These are phyloP conservation scores for Schizosaccharomyces lindneri DNA, from an alignment of 805 yeast species.

Conservation along the genomic window DNA sequence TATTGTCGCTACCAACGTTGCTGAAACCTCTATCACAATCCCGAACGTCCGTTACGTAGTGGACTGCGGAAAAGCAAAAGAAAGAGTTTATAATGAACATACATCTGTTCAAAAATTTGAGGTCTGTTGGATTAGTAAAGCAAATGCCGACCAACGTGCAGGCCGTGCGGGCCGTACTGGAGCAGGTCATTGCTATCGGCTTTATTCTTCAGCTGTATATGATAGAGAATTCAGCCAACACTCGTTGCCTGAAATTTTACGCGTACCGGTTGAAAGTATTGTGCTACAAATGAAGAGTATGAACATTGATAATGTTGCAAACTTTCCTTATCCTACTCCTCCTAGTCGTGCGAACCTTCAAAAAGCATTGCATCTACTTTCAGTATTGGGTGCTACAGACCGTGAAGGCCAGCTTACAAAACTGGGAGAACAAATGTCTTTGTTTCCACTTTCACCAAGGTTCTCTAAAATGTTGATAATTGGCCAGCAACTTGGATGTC, in stretches of 20 bases:
- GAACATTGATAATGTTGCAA: constrained; percentile 76
- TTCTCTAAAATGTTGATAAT: constrained; percentile 72
- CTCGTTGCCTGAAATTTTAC: constrained; percentile 63
- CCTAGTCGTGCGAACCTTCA: constrained; percentile 39
- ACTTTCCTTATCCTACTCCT: constrained; percentile 92
- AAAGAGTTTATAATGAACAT: constrained; percentile 52
- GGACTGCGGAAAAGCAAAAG: constrained; percentile 86
- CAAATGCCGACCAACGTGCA: constrained; percentile 82
- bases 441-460: constrained; percentile 82
- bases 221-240: constrained; percentile 69
- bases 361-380: constrained; percentile 43
- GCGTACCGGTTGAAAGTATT: constrained; percentile 95
- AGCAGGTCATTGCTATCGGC: constrained; percentile 87
- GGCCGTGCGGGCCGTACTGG: constrained; percentile 98
- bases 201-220: constrained; percentile 79
- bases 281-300: constrained; percentile 86
- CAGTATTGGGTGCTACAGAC: constrained; percentile 55
- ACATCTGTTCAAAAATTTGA: constrained; percentile 86
- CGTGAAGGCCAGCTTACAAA: constrained; percentile 35
- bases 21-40: constrained; percentile 89
- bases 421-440: constrained; percentile 63
- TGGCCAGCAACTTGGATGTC: constrained; percentile 65
- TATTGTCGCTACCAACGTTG: constrained; percentile 89
- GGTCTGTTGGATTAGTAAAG: constrained; percentile 78
- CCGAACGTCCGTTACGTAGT: constrained; percentile 88